phyloP scores from a whole-genome alignment of 2,329 filamentous ascomycete genomes.

The Colletotrichum horii region DNA sequence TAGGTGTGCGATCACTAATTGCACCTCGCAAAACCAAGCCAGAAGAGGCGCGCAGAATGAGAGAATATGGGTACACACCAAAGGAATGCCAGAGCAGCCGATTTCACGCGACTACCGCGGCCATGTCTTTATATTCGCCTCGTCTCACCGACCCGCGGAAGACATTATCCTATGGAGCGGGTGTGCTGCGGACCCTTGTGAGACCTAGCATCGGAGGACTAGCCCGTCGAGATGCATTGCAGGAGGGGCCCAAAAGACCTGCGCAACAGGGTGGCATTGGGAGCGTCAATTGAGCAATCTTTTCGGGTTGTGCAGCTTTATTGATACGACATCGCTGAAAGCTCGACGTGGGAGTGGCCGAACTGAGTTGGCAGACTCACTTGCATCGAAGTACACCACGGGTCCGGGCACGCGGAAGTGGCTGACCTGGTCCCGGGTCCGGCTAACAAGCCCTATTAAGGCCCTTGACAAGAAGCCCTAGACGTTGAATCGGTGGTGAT shows the following conservation, averaged over 20 bases:
- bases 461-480: neutral
- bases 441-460: neutral
- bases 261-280: neutral
- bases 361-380: neutral
- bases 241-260: neutral
- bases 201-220: neutral
- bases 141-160: neutral
- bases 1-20: neutral
- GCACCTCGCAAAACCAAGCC: neutral
- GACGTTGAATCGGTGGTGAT: neutral
- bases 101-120: neutral
- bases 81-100: neutral
- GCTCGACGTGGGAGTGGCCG: neutral
- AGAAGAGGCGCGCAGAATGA: neutral
- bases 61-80: neutral
- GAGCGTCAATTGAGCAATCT: neutral
- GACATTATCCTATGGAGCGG: neutral
- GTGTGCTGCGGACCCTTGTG: neutral
- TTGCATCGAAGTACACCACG: neutral
- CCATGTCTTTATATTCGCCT: neutral
- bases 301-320: neutral
- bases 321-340: neutral
- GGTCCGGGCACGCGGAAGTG: neutral
- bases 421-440: neutral
- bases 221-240: neutral